These are phyloP conservation scores for Eleusine indica DNA, from an alignment of 176 grass and related monocot species.

Conservation along the genomic window DNA sequence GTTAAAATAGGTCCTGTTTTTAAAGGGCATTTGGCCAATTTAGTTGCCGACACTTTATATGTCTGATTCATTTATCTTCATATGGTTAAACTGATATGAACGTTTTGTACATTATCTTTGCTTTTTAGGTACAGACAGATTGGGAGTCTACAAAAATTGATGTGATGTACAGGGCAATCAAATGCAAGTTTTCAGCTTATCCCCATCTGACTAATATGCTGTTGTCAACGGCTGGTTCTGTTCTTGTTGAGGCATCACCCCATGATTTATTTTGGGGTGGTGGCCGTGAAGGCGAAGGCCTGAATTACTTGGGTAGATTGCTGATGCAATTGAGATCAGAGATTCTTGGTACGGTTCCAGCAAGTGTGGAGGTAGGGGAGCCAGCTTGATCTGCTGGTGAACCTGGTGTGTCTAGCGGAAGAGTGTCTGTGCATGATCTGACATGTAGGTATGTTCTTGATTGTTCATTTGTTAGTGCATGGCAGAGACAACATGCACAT, in stretches of 20 bases:
- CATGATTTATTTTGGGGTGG: constrained; percentile 97
- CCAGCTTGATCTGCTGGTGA: constrained; percentile 20
- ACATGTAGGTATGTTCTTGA: background rate
- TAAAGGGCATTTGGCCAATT: background rate
- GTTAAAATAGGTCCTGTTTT: background rate
- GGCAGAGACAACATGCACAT: background rate
- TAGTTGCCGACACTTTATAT: background rate
- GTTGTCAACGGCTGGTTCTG: constrained; percentile 72
- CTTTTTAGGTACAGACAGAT: constrained; percentile 60
- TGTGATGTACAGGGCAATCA: constrained; percentile 77
- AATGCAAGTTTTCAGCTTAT: constrained; percentile 78
- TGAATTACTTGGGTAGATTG: constrained; percentile 89
- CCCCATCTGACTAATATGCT: constrained; percentile 74
- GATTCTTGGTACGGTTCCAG: constrained; percentile 41
- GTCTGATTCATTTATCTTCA: background rate
- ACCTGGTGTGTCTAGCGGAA: background rate
- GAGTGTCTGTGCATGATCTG: background rate
- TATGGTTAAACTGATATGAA: background rate
- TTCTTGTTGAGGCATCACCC: constrained; percentile 92
- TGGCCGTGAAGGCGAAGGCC: constrained; percentile 78
- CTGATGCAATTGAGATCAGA: constrained; percentile 85
- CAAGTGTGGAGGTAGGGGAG: background rate
- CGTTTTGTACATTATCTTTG: background rate
- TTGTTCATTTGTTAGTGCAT: no score
- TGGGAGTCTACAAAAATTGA: constrained; percentile 82